Evolutionary conservation across 768 basidiomycete genomes (phyloP).

Genomic region (Lentinus brumalis): DNA sequence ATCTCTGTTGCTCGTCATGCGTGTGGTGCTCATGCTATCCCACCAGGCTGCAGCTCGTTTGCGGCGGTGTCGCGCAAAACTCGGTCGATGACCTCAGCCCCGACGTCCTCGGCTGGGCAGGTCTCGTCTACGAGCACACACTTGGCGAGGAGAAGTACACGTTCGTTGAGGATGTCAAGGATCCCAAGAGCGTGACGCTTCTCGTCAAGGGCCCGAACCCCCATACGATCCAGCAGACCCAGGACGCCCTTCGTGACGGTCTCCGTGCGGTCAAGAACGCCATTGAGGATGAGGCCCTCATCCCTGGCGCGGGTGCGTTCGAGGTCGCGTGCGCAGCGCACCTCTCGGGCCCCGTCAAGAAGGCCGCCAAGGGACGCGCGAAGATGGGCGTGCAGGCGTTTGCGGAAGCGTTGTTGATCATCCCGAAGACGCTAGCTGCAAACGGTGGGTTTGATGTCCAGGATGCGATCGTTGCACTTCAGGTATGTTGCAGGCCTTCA

Average conservation of each 20-base stretch:
- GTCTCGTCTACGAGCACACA: slow-evolving; percentile 98
- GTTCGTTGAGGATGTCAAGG: slow-evolving; percentile 94
- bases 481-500: slow-evolving; percentile 45
- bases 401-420: slow-evolving; percentile 90
- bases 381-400: slow-evolving; percentile 99
- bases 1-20: background rate
- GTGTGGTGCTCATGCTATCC: background rate
- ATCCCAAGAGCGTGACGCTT: slow-evolving; percentile 92
- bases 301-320: slow-evolving; percentile 98
- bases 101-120: slow-evolving; percentile 93
- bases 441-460: slow-evolving; percentile 98
- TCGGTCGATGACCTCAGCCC: slow-evolving; percentile 96
- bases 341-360: slow-evolving; percentile 77
- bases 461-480: slow-evolving; percentile 88
- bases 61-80: slow-evolving; percentile 95
- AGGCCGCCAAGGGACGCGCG: slow-evolving; percentile 86
- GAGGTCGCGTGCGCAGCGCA: slow-evolving; percentile 91
- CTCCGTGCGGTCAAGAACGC: slow-evolving; percentile 96
- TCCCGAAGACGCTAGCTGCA: slow-evolving; percentile 94
- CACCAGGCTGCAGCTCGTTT: slow-evolving; percentile 83
- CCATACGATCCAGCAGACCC: slow-evolving; percentile 94
- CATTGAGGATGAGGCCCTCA: slow-evolving; percentile 82
- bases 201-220: slow-evolving; percentile 97
- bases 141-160: slow-evolving; percentile 99
- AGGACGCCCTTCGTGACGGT: slow-evolving; percentile 97